Percentiles rank a stretch among this genome's conserved stretches.
These are phyloP conservation scores for Populus hybrid DNA, from an alignment of 441 rosid genomes.

Conservation along the genomic window DNA sequence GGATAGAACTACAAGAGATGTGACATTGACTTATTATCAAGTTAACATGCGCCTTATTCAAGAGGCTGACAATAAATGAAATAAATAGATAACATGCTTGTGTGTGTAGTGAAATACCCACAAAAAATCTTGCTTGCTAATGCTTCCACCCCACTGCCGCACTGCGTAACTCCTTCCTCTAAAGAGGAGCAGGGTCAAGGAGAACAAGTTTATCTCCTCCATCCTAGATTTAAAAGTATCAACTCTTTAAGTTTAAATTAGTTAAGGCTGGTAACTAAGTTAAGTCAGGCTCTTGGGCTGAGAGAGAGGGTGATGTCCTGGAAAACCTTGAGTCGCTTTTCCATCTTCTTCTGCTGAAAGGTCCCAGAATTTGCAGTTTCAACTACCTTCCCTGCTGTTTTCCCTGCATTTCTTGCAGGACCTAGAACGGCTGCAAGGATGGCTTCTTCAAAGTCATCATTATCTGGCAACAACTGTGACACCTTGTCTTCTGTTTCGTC, in stretches of 20 bases:
- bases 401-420: conserved; percentile 33
- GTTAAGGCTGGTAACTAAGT: not conserved
- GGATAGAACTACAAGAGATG: not conserved
- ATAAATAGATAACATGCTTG: conserved; percentile 3
- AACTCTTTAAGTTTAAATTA: conserved; percentile 14
- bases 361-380: conserved; percentile 21
- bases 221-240: conserved; percentile 20
- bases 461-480: conserved; percentile 55
- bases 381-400: conserved; percentile 27
- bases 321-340: conserved; percentile 83
- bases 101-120: not conserved
- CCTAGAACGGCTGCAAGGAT: conserved; percentile 68
- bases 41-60: not conserved
- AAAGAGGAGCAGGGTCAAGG: conserved; percentile 27
- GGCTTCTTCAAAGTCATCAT: conserved; percentile 80
- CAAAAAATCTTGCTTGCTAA: not conserved
- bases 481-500: conserved; percentile 41
- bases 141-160: not conserved
- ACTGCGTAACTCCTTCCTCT: conserved; percentile 5
- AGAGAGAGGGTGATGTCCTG: conserved; percentile 78
- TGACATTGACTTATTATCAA: conserved; percentile 11
- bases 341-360: conserved; percentile 43
- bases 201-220: conserved; percentile 69
- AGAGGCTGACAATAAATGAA: conserved; percentile 17
- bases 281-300: conserved; percentile 68